Evolutionary conservation across 306 rosid genomes (phyloP).

Genomic region (Fragaria iinumae): DNA sequence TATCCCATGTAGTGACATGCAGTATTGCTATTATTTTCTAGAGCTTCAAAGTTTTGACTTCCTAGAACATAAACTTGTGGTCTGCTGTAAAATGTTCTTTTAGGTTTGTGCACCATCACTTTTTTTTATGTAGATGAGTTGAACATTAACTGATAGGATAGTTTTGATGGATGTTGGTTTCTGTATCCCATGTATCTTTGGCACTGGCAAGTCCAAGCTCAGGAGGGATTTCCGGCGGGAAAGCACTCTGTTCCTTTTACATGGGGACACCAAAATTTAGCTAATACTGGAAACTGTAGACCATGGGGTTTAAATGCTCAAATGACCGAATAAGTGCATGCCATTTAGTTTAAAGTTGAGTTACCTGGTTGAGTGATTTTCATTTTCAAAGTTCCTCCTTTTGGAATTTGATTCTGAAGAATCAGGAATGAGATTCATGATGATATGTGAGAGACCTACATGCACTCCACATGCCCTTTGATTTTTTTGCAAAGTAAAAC

Average conservation of each 20-base stretch:
- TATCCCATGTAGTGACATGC: not conserved
- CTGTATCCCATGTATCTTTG: not conserved
- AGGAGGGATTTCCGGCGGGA: not conserved
- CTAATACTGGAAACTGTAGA: not conserved
- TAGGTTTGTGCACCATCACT: not conserved
- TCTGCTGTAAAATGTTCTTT: slow-evolving; percentile 1
- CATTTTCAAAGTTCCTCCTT: not conserved
- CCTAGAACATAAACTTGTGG: not conserved
- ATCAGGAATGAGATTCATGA: not conserved
- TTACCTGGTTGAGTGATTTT: not conserved
- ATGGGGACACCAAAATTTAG: not conserved
- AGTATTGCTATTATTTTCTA: not conserved
- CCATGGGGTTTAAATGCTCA: not conserved
- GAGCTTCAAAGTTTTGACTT: not conserved
- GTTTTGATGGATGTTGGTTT: not conserved
- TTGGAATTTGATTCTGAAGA: not conserved
- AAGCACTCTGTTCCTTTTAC: not conserved
- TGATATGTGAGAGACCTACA: not conserved
- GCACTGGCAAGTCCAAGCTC: not conserved
- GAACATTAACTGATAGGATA: not conserved
- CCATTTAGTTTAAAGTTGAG: not conserved
- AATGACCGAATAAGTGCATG: not conserved
- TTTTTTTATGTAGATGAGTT: not conserved
- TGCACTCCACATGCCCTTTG: not conserved
- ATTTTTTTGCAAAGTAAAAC: slow-evolving; percentile 7